Conservation (phyloP, 75 land plant species). For the Ceratopteris richardii region DNA sequence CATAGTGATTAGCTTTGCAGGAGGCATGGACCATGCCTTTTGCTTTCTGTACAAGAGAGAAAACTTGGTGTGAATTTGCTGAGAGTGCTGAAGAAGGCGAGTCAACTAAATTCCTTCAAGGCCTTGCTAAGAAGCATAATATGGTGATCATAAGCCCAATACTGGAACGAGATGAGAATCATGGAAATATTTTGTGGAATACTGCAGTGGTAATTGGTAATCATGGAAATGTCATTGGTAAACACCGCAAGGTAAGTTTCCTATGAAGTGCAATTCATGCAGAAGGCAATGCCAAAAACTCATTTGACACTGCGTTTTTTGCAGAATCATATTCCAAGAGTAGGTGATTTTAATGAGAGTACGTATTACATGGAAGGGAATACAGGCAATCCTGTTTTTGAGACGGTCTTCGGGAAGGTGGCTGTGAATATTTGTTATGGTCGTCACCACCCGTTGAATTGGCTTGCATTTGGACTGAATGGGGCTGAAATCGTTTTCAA, state of each 20-base stretch:
- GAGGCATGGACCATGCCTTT: conserved; percentile 99
- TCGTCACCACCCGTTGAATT: conserved; percentile 94
- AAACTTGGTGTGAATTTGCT: conserved; percentile 99
- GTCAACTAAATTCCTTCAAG: conserved; percentile 72
- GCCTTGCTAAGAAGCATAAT: conserved; percentile 64
- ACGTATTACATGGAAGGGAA: conserved; percentile 99
- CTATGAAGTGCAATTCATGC: no score
- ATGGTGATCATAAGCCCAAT: conserved; percentile 97
- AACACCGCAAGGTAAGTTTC: conserved; percentile 90
- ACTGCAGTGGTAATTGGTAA: conserved; percentile 97
- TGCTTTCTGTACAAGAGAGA: conserved; percentile 95
- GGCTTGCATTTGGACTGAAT: conserved; percentile 96
- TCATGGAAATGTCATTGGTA: conserved; percentile 92
- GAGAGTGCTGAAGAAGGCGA: conserved; percentile 80
- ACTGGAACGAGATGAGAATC: conserved; percentile 86
- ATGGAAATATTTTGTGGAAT: conserved; percentile 94
- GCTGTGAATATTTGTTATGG: conserved; percentile 96
- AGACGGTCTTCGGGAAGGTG: conserved; percentile 87
- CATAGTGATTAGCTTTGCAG: conserved; percentile 28
- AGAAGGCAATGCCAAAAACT: no score
- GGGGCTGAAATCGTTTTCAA: conserved; percentile 99
- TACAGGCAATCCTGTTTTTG: conserved; percentile 99
- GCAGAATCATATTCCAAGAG: conserved; percentile 97
- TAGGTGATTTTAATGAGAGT: conserved; percentile 99
- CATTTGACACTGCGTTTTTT: no score